phyloP scores from a whole-genome alignment of 306 rosid species.

The Medicago arabica region DNA sequence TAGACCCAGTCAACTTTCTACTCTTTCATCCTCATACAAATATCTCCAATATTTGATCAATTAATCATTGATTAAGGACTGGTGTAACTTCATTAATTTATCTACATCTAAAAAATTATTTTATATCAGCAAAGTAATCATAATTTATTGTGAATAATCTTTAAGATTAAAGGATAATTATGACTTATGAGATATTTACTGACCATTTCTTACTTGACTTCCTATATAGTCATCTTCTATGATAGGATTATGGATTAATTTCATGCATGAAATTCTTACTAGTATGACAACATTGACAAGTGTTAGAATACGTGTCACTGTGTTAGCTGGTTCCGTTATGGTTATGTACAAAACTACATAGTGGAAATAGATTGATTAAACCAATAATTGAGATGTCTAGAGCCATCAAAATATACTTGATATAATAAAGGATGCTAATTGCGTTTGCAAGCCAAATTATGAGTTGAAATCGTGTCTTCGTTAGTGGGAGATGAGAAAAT shows the following conservation, averaged over 20 bases:
- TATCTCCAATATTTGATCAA: background rate
- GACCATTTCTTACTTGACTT: background rate
- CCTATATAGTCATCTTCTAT: background rate
- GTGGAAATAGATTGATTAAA: background rate
- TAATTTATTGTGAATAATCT: background rate
- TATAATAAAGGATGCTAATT: no score
- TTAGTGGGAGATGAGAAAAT: no score
- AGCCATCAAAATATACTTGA: background rate
- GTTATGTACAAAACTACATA: background rate
- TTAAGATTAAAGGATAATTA: conserved; percentile 6
- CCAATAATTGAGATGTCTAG: background rate
- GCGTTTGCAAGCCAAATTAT: background rate
- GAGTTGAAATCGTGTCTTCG: background rate
- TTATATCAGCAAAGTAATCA: background rate
- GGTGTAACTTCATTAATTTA: no score
- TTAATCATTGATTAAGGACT: no score
- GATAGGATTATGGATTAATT: background rate
- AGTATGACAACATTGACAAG: background rate
- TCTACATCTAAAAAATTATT: no score
- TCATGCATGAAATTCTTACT: background rate
- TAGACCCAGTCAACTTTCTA: background rate
- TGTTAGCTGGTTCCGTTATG: background rate
- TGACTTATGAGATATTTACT: background rate
- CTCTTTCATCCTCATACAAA: background rate
- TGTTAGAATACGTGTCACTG: background rate